Evolutionary conservation across 1,139 yeast genomes (phyloP).

Genomic region (Sugiyamaella sp.): DNA sequence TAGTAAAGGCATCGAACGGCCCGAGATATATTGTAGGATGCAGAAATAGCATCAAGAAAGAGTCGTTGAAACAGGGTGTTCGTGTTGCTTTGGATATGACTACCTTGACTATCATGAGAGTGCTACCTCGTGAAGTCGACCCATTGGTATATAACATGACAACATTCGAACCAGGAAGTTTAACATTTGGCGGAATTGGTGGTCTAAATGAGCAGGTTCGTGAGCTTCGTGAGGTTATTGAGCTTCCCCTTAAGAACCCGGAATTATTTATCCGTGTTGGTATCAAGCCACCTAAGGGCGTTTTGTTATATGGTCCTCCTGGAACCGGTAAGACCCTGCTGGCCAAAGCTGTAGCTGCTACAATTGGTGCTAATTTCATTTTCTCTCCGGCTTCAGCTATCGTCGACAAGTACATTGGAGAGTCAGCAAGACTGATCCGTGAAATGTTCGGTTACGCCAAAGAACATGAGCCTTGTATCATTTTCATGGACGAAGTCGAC

Average conservation of each 20-base stretch:
- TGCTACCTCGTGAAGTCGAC: slow-evolving; percentile 96
- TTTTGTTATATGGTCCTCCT: slow-evolving; percentile 96
- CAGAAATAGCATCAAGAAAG: slow-evolving; percentile 87
- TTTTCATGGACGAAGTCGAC: slow-evolving; percentile 98
- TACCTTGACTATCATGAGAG: slow-evolving; percentile 95
- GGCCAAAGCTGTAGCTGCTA: slow-evolving; percentile 98
- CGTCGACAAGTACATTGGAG: slow-evolving; percentile 98
- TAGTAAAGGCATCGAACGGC: slow-evolving; percentile 96
- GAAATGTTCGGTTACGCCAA: slow-evolving; percentile 99
- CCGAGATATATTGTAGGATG: slow-evolving; percentile 98
- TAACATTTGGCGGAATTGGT: slow-evolving; percentile 94
- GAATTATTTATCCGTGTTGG: slow-evolving; percentile 96
- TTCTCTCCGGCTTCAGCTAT: slow-evolving; percentile 98
- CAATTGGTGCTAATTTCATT: slow-evolving; percentile 96
- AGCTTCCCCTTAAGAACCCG: slow-evolving; percentile 94
- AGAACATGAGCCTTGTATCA: slow-evolving; percentile 98
- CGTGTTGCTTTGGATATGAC: slow-evolving; percentile 98
- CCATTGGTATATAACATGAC: slow-evolving; percentile 99
- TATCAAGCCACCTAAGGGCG: slow-evolving; percentile 98
- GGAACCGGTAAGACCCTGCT: slow-evolving; percentile 96
- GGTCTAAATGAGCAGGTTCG: slow-evolving; percentile 95
- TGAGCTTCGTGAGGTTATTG: slow-evolving; percentile 96
- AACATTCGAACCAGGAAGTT: slow-evolving; percentile 94
- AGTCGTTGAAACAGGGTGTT: slow-evolving; percentile 85
- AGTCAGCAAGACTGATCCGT: slow-evolving; percentile 92